Conservation (phyloP, 805 yeast species). For the Ogataea neopini region DNA sequence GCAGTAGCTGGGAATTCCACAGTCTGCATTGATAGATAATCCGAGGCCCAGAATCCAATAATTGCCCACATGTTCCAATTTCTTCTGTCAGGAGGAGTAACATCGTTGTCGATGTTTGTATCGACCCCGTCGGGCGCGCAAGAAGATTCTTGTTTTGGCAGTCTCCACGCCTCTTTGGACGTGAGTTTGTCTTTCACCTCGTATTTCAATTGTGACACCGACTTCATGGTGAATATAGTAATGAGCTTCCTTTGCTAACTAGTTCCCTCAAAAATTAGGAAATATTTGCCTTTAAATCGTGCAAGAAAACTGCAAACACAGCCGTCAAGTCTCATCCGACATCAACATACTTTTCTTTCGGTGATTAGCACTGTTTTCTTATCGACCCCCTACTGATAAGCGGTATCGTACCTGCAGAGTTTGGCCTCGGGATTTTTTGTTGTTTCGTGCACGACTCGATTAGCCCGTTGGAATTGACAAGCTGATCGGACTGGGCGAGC, state of each 20-base stretch:
- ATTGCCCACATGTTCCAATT: constrained; percentile 27
- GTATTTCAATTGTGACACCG: constrained; percentile 6
- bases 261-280: neutral
- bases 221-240: no score
- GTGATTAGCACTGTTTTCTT: neutral
- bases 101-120: constrained; percentile 24
- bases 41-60: constrained; percentile 31
- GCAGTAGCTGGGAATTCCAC: constrained; percentile 25
- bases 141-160: constrained; percentile 19
- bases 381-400: constrained; percentile 4
- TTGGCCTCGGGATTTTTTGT: constrained; percentile 8
- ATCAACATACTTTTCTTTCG: neutral
- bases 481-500: no score
- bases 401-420: constrained; percentile 2
- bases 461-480: constrained; percentile 6
- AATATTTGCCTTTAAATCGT: neutral
- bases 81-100: constrained; percentile 25
- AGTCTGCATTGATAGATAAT: constrained; percentile 27
- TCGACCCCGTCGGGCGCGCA: constrained; percentile 23
- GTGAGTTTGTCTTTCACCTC: constrained; percentile 11
- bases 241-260: no score
- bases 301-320: neutral
- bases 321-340: neutral
- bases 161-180: constrained; percentile 14
- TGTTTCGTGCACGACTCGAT: constrained; percentile 3